These are phyloP conservation scores for Podochytrium sp. DNA, from an alignment of 192 early-diverging fungal genomes.

Conservation along the genomic window DNA sequence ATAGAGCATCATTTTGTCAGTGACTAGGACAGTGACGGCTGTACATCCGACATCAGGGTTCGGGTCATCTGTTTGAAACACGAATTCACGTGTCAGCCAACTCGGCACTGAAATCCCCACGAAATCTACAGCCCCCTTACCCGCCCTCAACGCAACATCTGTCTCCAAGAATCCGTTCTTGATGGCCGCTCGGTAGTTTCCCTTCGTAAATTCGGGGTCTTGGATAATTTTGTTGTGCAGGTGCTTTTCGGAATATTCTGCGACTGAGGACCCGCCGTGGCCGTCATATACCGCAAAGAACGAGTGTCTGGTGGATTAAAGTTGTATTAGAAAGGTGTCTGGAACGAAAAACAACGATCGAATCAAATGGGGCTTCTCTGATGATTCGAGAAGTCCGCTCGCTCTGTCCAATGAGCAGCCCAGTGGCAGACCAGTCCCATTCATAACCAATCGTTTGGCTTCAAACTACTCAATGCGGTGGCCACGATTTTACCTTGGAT, in stretches of 20 bases:
- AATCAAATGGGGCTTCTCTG: too few species aligned
- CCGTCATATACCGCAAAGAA: conserved; percentile 97
- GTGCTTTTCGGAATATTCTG: conserved; percentile 77
- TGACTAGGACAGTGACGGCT: conserved; percentile 81
- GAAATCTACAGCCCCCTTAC: conserved; percentile 38
- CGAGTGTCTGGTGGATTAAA: conserved; percentile 41
- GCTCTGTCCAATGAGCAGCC: too few species aligned
- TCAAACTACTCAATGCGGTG: too few species aligned
- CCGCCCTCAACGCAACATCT: conserved; percentile 76
- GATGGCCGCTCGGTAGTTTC: conserved; percentile 74
- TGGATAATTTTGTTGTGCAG: conserved; percentile 73
- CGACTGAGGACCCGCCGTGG: conserved; percentile 84
- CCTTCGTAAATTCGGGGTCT: conserved; percentile 61
- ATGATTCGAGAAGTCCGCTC: too few species aligned
- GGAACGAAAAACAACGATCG: neutral
- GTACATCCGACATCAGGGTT: conserved; percentile 89
- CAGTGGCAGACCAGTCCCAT: neutral
- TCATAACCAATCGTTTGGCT: neutral
- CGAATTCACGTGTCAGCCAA: neutral
- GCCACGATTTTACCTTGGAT: conserved; percentile 8
- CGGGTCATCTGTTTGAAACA: conserved; percentile 52
- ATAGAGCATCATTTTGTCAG: conserved; percentile 76
- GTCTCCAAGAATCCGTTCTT: conserved; percentile 78
- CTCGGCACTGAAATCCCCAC: neutral
- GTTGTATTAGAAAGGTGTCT: neutral